Conservation (phyloP, 2,329 filamentous ascomycete genomes). For the Epichloe gansuensis region DNA sequence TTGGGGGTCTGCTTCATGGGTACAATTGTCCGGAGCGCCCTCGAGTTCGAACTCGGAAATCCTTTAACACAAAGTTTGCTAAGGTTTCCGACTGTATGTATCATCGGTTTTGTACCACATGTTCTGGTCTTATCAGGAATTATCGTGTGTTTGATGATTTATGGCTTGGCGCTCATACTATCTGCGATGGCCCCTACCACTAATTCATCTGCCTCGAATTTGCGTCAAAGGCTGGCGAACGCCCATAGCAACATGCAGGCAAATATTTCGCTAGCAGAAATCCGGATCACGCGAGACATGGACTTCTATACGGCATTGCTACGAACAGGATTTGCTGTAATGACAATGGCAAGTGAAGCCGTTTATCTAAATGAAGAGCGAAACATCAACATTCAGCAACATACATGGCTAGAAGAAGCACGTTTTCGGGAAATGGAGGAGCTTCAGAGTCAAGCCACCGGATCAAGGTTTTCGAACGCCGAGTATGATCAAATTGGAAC, state of each 20-base stretch:
- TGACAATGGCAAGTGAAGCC: conserved; percentile 89
- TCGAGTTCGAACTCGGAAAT: conserved; percentile 49
- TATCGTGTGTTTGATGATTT: conserved; percentile 61
- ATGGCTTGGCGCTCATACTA: conserved; percentile 61
- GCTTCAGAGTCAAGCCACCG: conserved; percentile 38
- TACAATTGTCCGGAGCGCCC: conserved; percentile 67
- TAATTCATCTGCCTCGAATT: conserved; percentile 23
- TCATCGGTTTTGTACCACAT: conserved; percentile 90
- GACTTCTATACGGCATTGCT: conserved; percentile 92
- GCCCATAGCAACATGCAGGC: conserved; percentile 89
- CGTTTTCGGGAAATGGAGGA: conserved; percentile 65
- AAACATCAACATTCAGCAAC: conserved; percentile 56
- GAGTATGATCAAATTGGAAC: conserved; percentile 41
- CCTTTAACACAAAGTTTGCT: conserved; percentile 54
- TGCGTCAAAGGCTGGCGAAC: conserved; percentile 49
- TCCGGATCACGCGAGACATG: conserved; percentile 74
- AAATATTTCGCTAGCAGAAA: conserved; percentile 69
- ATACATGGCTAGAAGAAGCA: conserved; percentile 89
- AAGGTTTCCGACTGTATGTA: conserved; percentile 85
- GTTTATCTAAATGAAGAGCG: conserved; percentile 90
- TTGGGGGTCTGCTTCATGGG: conserved; percentile 88
- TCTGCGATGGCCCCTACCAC: conserved; percentile 40
- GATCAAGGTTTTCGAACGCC: conserved; percentile 32
- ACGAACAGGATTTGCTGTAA: conserved; percentile 72
- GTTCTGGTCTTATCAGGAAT: conserved; percentile 79